Percentiles rank a stretch among this genome's conserved stretches.
phyloP scores from a whole-genome alignment of 2,329 filamentous ascomycete species.

The Xylariales sp. region DNA sequence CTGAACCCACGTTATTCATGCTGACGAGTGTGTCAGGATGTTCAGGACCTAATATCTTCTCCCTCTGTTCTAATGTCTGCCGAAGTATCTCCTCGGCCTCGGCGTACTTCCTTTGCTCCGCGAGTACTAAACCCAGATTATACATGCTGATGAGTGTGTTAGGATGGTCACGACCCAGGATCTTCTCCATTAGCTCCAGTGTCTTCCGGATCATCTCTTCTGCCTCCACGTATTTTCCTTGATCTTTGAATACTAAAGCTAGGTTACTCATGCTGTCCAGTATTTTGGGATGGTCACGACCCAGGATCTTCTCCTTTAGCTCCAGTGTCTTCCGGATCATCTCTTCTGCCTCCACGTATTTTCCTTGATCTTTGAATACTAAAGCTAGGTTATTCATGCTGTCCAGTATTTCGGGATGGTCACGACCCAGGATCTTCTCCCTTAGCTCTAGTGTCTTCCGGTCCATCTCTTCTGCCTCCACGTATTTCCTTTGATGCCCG shows the following conservation, averaged over 20 bases:
- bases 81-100: conserved; percentile 1
- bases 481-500: background rate
- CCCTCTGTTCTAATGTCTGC: background rate
- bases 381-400: background rate
- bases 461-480: background rate
- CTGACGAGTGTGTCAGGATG: background rate
- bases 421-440: background rate
- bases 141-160: background rate
- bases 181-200: background rate
- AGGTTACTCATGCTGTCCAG: conserved; percentile 1
- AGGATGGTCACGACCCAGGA: background rate
- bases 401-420: background rate
- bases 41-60: background rate
- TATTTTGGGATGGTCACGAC: background rate
- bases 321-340: conserved; percentile 1
- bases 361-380: background rate
- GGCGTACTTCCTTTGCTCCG: background rate
- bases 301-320: background rate
- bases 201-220: background rate
- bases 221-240: background rate
- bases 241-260: background rate
- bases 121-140: background rate
- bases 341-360: conserved; percentile 3
- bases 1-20: background rate
- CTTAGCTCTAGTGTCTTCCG: background rate